Conservation (phyloP, 2,329 filamentous ascomycete species). For the Leptographium galeiforme region DNA sequence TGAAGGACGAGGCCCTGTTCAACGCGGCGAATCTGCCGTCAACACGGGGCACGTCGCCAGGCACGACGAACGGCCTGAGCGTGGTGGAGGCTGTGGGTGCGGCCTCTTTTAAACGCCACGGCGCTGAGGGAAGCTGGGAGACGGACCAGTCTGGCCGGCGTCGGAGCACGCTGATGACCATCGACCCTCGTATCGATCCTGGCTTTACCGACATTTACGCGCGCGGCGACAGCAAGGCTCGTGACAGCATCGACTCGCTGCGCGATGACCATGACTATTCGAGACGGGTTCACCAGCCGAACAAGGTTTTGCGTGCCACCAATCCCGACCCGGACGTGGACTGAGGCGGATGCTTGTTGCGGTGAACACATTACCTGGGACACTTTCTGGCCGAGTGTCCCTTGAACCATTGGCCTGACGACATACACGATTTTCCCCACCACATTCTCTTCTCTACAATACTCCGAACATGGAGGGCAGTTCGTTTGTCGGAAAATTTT, state of each 20-base stretch:
- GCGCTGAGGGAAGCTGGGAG: slow-evolving; percentile 17
- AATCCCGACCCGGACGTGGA: slow-evolving; percentile 41
- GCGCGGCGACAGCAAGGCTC: slow-evolving; percentile 40
- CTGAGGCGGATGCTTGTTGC: not conserved
- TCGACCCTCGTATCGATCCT: slow-evolving; percentile 51
- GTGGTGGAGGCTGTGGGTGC: slow-evolving; percentile 21
- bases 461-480: not conserved
- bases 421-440: not conserved
- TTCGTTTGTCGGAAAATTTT: slow-evolving; percentile 9
- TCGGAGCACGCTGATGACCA: slow-evolving; percentile 40
- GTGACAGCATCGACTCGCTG: slow-evolving; percentile 49
- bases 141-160: slow-evolving; percentile 24
- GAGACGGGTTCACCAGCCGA: slow-evolving; percentile 38
- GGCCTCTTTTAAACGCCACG: slow-evolving; percentile 2
- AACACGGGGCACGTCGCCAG: slow-evolving; percentile 36
- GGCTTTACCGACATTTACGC: slow-evolving; percentile 43
- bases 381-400: not conserved
- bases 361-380: not conserved
- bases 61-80: slow-evolving; percentile 30
- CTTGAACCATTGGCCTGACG: not conserved
- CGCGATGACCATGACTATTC: slow-evolving; percentile 55
- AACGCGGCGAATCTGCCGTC: slow-evolving; percentile 24
- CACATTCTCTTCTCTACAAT: slow-evolving; percentile 2
- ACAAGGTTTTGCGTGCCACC: slow-evolving; percentile 44
- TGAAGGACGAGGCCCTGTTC: slow-evolving; percentile 25